Evolutionary conservation across 2,329 filamentous ascomycete genomes (phyloP).

Genomic region (Teratosphaeria destructans): DNA sequence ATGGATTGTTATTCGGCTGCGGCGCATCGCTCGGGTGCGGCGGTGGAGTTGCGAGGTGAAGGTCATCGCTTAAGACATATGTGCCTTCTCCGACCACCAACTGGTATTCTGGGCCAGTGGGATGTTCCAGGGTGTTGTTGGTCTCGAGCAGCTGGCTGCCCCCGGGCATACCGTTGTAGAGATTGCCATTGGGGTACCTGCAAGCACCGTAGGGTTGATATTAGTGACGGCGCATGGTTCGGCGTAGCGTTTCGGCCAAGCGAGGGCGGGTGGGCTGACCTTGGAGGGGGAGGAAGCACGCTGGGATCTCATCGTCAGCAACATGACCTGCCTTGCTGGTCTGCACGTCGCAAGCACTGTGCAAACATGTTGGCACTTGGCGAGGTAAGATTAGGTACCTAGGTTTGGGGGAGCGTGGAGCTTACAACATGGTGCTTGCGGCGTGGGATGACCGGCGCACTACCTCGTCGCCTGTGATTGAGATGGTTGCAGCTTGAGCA

Average conservation of each 20-base stretch:
- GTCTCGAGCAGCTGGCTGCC: constrained; percentile 77
- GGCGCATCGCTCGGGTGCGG: constrained; percentile 92
- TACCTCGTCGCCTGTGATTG: background rate
- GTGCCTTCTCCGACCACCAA: constrained; percentile 92
- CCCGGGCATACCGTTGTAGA: constrained; percentile 52
- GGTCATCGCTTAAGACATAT: constrained; percentile 80
- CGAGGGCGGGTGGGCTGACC: background rate
- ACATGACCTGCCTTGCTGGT: background rate
- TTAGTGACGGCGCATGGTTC: background rate
- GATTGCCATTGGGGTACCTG: constrained; percentile 63
- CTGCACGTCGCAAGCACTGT: background rate
- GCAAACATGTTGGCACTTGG: background rate
- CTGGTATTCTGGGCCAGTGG: constrained; percentile 72
- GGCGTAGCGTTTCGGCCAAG: background rate
- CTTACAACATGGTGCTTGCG: background rate
- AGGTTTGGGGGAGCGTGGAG: background rate
- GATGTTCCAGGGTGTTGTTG: constrained; percentile 76
- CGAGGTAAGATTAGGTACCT: background rate
- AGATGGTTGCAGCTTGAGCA: background rate
- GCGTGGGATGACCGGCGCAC: background rate
- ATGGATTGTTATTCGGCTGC: constrained; percentile 75
- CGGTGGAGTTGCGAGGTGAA: constrained; percentile 85
- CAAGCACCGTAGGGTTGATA: constrained; percentile 50
- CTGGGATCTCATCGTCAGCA: background rate
- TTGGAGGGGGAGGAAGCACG: background rate